Evolutionary conservation across 805 yeast genomes (phyloP), one percentile per base, ranked within the genome.

Genomic region (Candida vaughaniae): DNA sequence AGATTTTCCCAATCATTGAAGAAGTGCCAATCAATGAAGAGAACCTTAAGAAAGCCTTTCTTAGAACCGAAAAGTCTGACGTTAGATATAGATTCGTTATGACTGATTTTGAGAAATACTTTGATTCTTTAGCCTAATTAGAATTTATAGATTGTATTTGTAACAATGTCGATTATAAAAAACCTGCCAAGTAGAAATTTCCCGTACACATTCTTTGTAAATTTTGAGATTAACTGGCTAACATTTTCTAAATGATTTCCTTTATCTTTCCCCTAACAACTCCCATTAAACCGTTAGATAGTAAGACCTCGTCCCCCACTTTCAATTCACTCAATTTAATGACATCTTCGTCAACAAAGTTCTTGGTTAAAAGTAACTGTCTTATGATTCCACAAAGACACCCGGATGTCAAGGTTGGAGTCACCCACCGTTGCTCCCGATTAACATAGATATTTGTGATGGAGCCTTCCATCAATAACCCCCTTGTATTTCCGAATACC

Each of bases 271-370:
- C 93, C 44, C 70, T 75, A 0, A 77, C 77, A 10, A 86, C 83
- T 2, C 99, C 99, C 62, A 79, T 76, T 4, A 91, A 71, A 6
- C 88, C 96, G 60, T 91, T 91, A 56, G 88, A 80, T 16, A 91
- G 51, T 23, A 93, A 53, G 1, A 90, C 72, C 23, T 75, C 78
- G 39, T 81, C 88, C 4, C 95, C 95, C n/a, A 59, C 56, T 22
- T 55, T 50, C 3, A 91, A 48, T n/a, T 73, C 74, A 9, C 62
- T 56, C 16, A 69, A 51, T 1, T 53, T 48, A 4, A 85, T 55
- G 1, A 68, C 69, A 17, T 69, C 76, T 53, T 84, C 91, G 30
- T 64, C 61, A 2, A 86, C 60, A 20, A 66, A 52, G 3, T 75
- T 73, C 32, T 78, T 75, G 10, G 64, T 56, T 8, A 88, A 52